Percentiles rank a stretch among this genome's conserved stretches.
These are phyloP conservation scores for Athelia psychrophila DNA, from an alignment of 1,284 basidiomycete species.

Conservation along the genomic window DNA sequence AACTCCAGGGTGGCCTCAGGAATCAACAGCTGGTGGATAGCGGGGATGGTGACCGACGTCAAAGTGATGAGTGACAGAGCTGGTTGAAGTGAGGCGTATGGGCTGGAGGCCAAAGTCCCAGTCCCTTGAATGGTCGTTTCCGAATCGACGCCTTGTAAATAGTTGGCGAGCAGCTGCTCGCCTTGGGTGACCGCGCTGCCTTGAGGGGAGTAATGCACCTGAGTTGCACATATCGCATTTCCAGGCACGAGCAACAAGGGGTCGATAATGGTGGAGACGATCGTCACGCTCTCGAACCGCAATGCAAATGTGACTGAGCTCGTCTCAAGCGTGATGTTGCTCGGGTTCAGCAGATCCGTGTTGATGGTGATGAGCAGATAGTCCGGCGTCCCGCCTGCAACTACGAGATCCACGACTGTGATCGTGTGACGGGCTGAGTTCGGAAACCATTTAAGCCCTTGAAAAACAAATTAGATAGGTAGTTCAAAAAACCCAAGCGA, in stretches of 20 bases:
- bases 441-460: constrained; percentile 19
- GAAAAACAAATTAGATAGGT: constrained; percentile 50
- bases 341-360: too few relatives aligned
- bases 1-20: constrained; percentile 48
- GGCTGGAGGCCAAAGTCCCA: constrained; percentile 57
- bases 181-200: constrained; percentile 51
- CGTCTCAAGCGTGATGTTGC: constrained; percentile 68
- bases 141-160: constrained; percentile 29
- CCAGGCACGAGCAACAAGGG: constrained; percentile 55
- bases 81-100: constrained; percentile 58
- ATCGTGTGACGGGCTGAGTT: too few relatives aligned
- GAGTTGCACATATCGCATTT: constrained; percentile 48
- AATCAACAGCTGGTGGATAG: constrained; percentile 40
- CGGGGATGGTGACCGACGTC: constrained; percentile 41
- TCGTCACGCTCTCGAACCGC: too few relatives aligned
- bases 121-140: constrained; percentile 26
- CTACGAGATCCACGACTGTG: constrained; percentile 56
- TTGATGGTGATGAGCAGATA: too few relatives aligned
- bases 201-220: constrained; percentile 67
- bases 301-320: constrained; percentile 59
- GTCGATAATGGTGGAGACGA: constrained; percentile 65
- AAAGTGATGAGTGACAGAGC: constrained; percentile 59
- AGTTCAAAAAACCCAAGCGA: too few relatives aligned
- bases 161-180: constrained; percentile 58
- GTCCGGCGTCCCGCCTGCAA: too few relatives aligned